Evolutionary conservation across 1,284 basidiomycete species (phyloP).

Genomic region (Moesziomyces sp.): DNA sequence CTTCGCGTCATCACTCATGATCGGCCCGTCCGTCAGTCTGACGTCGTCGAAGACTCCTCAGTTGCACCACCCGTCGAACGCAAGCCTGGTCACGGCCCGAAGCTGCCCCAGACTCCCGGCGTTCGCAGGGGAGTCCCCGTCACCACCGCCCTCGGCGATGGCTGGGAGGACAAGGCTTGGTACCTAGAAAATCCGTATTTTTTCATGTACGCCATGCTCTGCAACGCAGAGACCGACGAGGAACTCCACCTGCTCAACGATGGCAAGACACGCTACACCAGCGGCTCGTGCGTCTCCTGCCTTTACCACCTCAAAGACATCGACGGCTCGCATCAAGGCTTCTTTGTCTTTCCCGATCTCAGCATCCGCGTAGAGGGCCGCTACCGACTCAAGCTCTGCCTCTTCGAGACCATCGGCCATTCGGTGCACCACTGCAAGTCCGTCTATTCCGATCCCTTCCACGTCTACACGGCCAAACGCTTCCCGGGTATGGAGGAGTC

Average conservation of each 20-base stretch:
- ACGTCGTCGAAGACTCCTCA: slow-evolving; percentile 13
- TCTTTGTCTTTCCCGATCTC: slow-evolving; percentile 69
- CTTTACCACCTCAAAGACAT: slow-evolving; percentile 95
- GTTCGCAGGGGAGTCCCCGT: slow-evolving; percentile 55
- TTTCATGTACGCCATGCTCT: slow-evolving; percentile 66
- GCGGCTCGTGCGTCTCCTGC: slow-evolving; percentile 87
- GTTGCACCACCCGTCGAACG: slow-evolving; percentile 42
- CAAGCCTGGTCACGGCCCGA: slow-evolving; percentile 31
- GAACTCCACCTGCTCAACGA: slow-evolving; percentile 93
- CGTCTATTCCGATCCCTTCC: slow-evolving; percentile 61
- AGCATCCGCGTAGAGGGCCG: slow-evolving; percentile 81
- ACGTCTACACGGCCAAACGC: slow-evolving; percentile 62
- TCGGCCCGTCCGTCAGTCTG: slow-evolving; percentile 31
- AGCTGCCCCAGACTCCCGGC: slow-evolving; percentile 23
- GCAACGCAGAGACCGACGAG: slow-evolving; percentile 72
- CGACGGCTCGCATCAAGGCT: slow-evolving; percentile 79
- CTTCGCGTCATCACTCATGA: slow-evolving; percentile 78
- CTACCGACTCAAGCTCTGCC: slow-evolving; percentile 81
- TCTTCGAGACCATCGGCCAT: slow-evolving; percentile 84
- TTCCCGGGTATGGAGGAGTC: slow-evolving; percentile 66
- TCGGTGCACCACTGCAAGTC: slow-evolving; percentile 64
- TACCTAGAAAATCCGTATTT: slow-evolving; percentile 64
- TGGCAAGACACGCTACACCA: slow-evolving; percentile 87
- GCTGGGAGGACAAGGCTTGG: slow-evolving; percentile 66
- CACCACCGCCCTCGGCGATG: slow-evolving; percentile 50